Percentiles rank a stretch among this genome's conserved stretches.
Evolutionary conservation across 129 eudicot genomes (phyloP).

Genomic region (Apium graveolens): DNA sequence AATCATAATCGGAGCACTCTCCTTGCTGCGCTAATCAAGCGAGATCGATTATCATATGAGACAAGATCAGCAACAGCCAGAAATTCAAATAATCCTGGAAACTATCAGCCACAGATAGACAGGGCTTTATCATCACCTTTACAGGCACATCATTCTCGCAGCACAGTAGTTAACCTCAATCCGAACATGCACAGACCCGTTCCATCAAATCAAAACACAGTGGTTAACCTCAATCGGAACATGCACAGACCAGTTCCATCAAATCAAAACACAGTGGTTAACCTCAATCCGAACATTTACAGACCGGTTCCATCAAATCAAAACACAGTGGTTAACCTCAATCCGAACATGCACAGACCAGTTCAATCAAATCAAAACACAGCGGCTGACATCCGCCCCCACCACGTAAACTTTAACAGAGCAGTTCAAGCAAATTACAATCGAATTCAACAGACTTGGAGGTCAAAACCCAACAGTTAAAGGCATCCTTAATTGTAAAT

Average conservation of each 20-base stretch:
- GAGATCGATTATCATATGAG: conserved; percentile 33
- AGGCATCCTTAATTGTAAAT: not conserved
- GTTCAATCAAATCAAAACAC: conserved; percentile 21
- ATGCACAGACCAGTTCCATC: conserved; percentile 20
- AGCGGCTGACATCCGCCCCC: conserved; percentile 16
- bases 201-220: conserved; percentile 20
- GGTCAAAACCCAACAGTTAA: conserved; percentile 16
- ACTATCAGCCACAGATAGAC: conserved; percentile 16
- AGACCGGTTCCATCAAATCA: conserved; percentile 26
- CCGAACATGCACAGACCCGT: conserved; percentile 19
- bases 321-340: conserved; percentile 19
- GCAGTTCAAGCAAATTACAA: not conserved
- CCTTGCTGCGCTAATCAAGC: conserved; percentile 38
- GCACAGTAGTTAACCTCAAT: conserved; percentile 20
- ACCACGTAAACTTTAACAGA: conserved; percentile 17
- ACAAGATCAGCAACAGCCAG: conserved; percentile 21
- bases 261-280: conserved; percentile 20
- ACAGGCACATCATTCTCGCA: conserved; percentile 5
- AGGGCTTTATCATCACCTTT: conserved; percentile 18
- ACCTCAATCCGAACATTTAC: conserved; percentile 12
- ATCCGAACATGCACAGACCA: conserved; percentile 20
- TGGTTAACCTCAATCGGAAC: conserved; percentile 19
- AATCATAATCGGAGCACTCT: conserved; percentile 24
- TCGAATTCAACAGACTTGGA: too few relatives aligned
- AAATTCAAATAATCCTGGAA: conserved; percentile 10